A percentile compares a stretch with the other conserved stretches of the same genome.
These are phyloP conservation scores for Erythrobasidium hasegawianum DNA, from an alignment of 1,284 basidiomycete genomes.

Conservation along the genomic window DNA sequence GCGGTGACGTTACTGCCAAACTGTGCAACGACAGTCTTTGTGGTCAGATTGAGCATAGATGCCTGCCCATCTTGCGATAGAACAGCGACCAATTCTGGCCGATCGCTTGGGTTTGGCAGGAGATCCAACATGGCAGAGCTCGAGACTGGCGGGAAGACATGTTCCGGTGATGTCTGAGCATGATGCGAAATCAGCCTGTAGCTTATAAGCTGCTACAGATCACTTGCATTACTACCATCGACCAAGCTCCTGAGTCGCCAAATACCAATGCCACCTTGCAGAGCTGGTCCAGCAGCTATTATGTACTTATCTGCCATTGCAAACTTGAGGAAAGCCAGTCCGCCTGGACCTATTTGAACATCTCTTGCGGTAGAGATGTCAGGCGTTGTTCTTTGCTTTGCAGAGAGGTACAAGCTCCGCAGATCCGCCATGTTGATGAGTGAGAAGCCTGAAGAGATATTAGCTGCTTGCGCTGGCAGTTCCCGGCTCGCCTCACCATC, in stretches of 20 bases:
- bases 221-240: conserved; percentile 34
- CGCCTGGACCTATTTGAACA: conserved; percentile 17
- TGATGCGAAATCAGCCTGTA: neutral
- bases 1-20: conserved; percentile 37
- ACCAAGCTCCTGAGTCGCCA: conserved; percentile 40
- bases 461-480: too few relatives aligned
- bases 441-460: conserved; percentile 41
- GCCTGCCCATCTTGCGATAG: conserved; percentile 33
- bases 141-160: conserved; percentile 12
- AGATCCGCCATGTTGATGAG: conserved; percentile 37
- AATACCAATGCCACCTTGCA: conserved; percentile 37
- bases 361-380: neutral
- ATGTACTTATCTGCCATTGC: conserved; percentile 39
- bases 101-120: conserved; percentile 33
- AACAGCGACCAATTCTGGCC: conserved; percentile 34
- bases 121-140: conserved; percentile 18
- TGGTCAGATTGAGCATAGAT: conserved; percentile 32
- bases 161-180: conserved; percentile 13
- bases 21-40: conserved; percentile 11
- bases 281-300: conserved; percentile 31
- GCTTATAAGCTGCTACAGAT: neutral
- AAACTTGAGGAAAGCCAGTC: conserved; percentile 39
- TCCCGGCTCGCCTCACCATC: conserved; percentile 23
- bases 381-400: conserved; percentile 37
- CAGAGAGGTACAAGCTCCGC: conserved; percentile 24